Conservation (phyloP, 352 stramenopile species). For the Phytophthora ramorum region DNA sequence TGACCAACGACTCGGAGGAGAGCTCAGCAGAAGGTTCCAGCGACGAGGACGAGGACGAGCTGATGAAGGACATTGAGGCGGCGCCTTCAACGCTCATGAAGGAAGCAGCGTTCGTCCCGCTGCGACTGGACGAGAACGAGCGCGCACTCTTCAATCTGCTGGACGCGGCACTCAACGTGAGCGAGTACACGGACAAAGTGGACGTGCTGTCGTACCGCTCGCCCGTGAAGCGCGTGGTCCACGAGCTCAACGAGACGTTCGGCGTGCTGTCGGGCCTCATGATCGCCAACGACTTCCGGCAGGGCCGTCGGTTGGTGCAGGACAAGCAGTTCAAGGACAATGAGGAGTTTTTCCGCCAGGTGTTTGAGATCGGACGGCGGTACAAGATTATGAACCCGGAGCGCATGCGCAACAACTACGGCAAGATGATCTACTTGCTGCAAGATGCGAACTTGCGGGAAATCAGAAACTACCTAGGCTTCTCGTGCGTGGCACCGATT, state of each 20-base stretch:
- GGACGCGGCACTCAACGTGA: constrained; percentile 82
- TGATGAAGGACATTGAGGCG: constrained; percentile 43
- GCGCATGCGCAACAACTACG: constrained; percentile 92
- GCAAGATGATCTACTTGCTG: constrained; percentile 95
- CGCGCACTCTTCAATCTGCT: constrained; percentile 80
- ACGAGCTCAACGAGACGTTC: constrained; percentile 73
- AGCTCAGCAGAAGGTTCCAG: constrained; percentile 11
- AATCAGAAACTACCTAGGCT: constrained; percentile 76
- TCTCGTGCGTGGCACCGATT: constrained; percentile 74
- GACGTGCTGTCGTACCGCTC: constrained; percentile 82
- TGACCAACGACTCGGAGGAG: background rate
- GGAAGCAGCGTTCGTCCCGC: constrained; percentile 64
- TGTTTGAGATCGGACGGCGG: constrained; percentile 93
- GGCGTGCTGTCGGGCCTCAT: constrained; percentile 69
- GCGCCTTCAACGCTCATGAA: constrained; percentile 35
- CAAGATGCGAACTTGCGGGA: constrained; percentile 89
- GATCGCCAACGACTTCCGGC: constrained; percentile 67
- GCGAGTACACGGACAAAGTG: constrained; percentile 95
- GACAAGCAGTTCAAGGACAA: constrained; percentile 79
- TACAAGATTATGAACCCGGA: constrained; percentile 96
- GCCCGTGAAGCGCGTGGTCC: constrained; percentile 76
- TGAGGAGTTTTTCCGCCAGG: constrained; percentile 76
- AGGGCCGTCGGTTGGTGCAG: constrained; percentile 63
- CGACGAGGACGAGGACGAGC: constrained; percentile 39
- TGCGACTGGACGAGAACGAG: constrained; percentile 75